Base-by-base conservation (phyloP, 345 rosid genomes). In the Clarkia xantiana region DNA sequence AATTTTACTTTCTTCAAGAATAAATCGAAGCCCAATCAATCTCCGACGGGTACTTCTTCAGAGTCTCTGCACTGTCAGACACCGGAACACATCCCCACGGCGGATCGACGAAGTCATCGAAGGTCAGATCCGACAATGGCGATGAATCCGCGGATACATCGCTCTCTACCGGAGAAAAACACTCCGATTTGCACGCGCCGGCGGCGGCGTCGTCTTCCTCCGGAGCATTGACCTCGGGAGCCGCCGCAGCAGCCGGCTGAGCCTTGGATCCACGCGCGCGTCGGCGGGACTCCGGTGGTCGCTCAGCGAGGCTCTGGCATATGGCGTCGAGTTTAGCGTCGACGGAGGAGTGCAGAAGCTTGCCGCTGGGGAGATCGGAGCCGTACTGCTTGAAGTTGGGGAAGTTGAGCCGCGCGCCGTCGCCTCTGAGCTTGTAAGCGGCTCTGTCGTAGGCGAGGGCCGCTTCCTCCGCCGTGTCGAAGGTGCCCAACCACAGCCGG, bases 401-500 rank as follows among this genome's bases (percentile, higher is more conserved):
- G 69, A 90, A 90, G 62, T 90, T 90, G 47, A 90, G 96, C 65
- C 95, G 65, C 14, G 97, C 97, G 47, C 68, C 74, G 66, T 86
- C 97, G 18, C 97, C 97, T 54, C 97, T 75, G 39, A 86, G 82
- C 73, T 76, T 79, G 57, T 66, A 90, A 20, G 97, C 97, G 0
- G 97, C 97, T 51, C 63, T 68, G 53, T 90, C 97, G 34, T 90
- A 90, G 19, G 97, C 95, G 52, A 81, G 55, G 23, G 97, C 97
- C 0, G 97, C 97, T 62, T 77, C 95, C 71, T 86, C 97, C 2
- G 95, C 95, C 0, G 97, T 85, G 61, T 89, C 97, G 20, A 86
- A 90, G n/a, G 97, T 90, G 10, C 97, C 97, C 6, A 90, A 77
- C 97, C 97, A 90, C 42, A 90, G 94, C 42, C 97, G 81, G 11